These are phyloP conservation scores for Lachnellula occidentalis DNA, from an alignment of 2,329 filamentous ascomycete genomes.

Conservation along the genomic window DNA sequence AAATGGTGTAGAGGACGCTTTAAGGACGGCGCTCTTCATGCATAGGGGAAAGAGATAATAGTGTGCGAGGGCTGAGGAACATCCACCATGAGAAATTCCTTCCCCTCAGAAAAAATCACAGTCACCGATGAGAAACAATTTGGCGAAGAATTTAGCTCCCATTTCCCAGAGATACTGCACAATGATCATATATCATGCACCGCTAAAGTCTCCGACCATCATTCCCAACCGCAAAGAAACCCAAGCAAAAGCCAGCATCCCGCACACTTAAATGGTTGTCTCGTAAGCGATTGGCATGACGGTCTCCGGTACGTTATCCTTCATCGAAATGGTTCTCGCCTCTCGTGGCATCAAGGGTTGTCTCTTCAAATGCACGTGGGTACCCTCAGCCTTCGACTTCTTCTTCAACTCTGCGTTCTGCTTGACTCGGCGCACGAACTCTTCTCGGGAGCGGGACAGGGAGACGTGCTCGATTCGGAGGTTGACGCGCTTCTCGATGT, in stretches of 20 bases:
- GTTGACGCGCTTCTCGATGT: conserved; percentile 99
- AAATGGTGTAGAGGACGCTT: too few relatives aligned
- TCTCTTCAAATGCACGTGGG: conserved; percentile 88
- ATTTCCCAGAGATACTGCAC: conserved; percentile 30
- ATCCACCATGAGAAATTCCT: neutral
- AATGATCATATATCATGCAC: conserved; percentile 30
- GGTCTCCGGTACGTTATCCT: conserved; percentile 84
- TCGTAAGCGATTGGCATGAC: conserved; percentile 91
- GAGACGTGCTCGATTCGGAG: conserved; percentile 96
- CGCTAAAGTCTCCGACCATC: conserved; percentile 26
- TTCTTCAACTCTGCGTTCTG: conserved; percentile 87
- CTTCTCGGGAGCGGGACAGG: conserved; percentile 91
- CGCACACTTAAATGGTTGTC: conserved; percentile 76
- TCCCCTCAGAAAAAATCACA: neutral
- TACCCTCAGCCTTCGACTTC: conserved; percentile 86
- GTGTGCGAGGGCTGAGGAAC: neutral
- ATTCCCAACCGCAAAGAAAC: conserved; percentile 30
- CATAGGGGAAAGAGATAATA: too few relatives aligned
- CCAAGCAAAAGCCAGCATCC: conserved; percentile 25
- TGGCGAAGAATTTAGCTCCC: conserved; percentile 26
- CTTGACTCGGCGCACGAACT: conserved; percentile 96
- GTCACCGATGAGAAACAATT: conserved; percentile 6
- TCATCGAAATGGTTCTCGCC: conserved; percentile 70
- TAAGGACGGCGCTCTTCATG: too few relatives aligned
- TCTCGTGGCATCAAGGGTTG: conserved; percentile 75